These are phyloP conservation scores for Sporisorium scitamineum DNA, from an alignment of 1,284 basidiomycete genomes.

Conservation along the genomic window DNA sequence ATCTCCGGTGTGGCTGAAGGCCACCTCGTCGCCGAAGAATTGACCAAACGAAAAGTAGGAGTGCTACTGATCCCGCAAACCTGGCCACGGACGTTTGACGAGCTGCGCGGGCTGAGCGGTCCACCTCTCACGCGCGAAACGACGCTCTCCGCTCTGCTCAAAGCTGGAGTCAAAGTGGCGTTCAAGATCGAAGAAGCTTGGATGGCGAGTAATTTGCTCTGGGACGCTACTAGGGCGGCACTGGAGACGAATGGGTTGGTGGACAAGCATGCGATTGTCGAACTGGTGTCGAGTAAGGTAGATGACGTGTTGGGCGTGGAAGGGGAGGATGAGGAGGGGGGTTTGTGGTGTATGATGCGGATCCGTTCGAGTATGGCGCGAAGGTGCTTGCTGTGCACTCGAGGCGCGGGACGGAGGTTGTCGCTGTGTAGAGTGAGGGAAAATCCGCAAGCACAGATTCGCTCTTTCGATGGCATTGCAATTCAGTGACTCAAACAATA, in stretches of 20 bases:
- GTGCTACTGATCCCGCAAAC: slow-evolving; percentile 79
- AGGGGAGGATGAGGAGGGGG: slow-evolving; percentile 31
- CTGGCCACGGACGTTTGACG: slow-evolving; percentile 79
- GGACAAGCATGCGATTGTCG: slow-evolving; percentile 74
- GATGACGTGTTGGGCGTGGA: slow-evolving; percentile 75
- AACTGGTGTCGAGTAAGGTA: slow-evolving; percentile 76
- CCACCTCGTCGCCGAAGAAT: slow-evolving; percentile 76
- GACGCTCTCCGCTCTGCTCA: slow-evolving; percentile 76
- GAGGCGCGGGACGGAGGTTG: slow-evolving; percentile 37
- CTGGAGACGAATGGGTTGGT: slow-evolving; percentile 66
- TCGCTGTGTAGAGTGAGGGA: slow-evolving; percentile 18
- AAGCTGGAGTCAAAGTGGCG: slow-evolving; percentile 80
- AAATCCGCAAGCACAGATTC: neutral
- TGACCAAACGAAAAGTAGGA: slow-evolving; percentile 77
- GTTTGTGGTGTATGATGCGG: slow-evolving; percentile 77
- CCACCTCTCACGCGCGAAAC: slow-evolving; percentile 80
- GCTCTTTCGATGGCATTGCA: neutral
- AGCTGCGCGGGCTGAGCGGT: slow-evolving; percentile 78
- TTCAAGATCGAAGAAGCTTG: slow-evolving; percentile 76
- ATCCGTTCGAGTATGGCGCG: slow-evolving; percentile 74
- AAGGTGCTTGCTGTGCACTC: slow-evolving; percentile 74
- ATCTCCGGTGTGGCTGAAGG: slow-evolving; percentile 81
- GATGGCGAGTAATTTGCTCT: slow-evolving; percentile 77
- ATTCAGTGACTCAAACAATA: neutral
- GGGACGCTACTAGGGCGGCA: slow-evolving; percentile 72